Conservation (phyloP, 371 early-diverging fungal species). For the Zopfochytrium polystomum region DNA sequence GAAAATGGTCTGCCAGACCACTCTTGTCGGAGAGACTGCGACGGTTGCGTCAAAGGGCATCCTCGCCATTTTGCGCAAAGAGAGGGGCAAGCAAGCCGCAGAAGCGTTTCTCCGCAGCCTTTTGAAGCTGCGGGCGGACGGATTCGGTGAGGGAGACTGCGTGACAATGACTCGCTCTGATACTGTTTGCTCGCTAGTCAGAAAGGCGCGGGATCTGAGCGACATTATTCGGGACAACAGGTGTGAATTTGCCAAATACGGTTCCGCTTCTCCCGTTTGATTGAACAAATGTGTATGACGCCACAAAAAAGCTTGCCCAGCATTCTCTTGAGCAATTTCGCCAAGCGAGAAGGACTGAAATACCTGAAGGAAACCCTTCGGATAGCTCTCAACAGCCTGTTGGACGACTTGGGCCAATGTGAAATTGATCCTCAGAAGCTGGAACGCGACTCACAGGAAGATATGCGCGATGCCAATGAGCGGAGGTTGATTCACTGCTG, state of each 20-base stretch:
- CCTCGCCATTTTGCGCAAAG: slow-evolving; percentile 23
- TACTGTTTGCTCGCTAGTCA: slow-evolving; percentile 15
- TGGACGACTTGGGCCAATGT: slow-evolving; percentile 30
- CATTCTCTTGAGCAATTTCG: slow-evolving; percentile 47
- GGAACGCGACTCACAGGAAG: slow-evolving; percentile 5
- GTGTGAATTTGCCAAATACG: not conserved
- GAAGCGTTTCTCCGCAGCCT: slow-evolving; percentile 43
- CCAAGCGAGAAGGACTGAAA: slow-evolving; percentile 36
- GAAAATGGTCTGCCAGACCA: slow-evolving; percentile 37
- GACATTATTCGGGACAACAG: slow-evolving; percentile 47
- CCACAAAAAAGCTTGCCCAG: slow-evolving; percentile 36
- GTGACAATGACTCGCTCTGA: not conserved
- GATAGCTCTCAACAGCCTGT: slow-evolving; percentile 29
- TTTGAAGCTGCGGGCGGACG: slow-evolving; percentile 16
- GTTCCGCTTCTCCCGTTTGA: not conserved
- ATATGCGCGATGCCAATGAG: slow-evolving; percentile 16
- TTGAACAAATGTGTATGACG: no score
- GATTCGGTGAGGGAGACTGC: slow-evolving; percentile 13
- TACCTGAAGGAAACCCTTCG: slow-evolving; percentile 33
- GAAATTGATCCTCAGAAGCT: slow-evolving; percentile 45
- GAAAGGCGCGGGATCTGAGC: slow-evolving; percentile 39
- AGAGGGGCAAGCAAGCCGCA: slow-evolving; percentile 24
- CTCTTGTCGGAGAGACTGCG: slow-evolving; percentile 46
- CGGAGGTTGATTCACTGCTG: slow-evolving; percentile 24
- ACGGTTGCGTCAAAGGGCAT: slow-evolving; percentile 42